Evolutionary conservation across 192 early-diverging fungal species (phyloP).

Genomic region (Rhizophlyctis rosea): DNA sequence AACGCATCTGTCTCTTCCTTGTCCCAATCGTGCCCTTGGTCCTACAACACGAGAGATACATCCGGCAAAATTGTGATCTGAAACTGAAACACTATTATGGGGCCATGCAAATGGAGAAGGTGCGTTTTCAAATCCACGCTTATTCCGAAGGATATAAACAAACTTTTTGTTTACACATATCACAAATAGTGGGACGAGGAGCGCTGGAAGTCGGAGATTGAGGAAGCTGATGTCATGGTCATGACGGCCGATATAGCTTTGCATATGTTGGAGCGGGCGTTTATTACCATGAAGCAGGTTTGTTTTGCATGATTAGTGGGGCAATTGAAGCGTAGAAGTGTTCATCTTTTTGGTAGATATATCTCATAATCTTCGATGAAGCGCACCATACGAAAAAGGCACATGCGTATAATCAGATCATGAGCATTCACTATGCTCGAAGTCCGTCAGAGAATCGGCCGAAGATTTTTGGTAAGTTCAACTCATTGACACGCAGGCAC

Average conservation of each 20-base stretch:
- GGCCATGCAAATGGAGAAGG: not conserved
- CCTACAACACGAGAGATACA: conserved; percentile 78
- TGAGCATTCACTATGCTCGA: conserved; percentile 77
- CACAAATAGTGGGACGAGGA: conserved; percentile 3
- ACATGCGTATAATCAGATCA: conserved; percentile 55
- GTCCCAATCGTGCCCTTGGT: conserved; percentile 87
- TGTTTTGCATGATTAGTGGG: not conserved
- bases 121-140: not conserved
- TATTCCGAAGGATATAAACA: not conserved
- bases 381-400: conserved; percentile 81
- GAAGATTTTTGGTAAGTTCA: conserved; percentile 89
- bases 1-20: conserved; percentile 56
- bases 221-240: conserved; percentile 68
- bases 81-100: not conserved
- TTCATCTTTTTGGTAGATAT: conserved; percentile 43
- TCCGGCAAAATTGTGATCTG: conserved; percentile 41
- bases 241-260: conserved; percentile 85
- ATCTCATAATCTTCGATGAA: conserved; percentile 93
- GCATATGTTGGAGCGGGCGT: conserved; percentile 67
- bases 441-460: conserved; percentile 52
- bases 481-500: conserved; percentile 68
- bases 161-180: not conserved
- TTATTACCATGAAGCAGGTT: conserved; percentile 55
- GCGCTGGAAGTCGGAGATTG: conserved; percentile 15
- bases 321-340: not conserved